Base-by-base conservation (phyloP, 2,329 filamentous ascomycete genomes). In the Fusarium chuoi region DNA sequence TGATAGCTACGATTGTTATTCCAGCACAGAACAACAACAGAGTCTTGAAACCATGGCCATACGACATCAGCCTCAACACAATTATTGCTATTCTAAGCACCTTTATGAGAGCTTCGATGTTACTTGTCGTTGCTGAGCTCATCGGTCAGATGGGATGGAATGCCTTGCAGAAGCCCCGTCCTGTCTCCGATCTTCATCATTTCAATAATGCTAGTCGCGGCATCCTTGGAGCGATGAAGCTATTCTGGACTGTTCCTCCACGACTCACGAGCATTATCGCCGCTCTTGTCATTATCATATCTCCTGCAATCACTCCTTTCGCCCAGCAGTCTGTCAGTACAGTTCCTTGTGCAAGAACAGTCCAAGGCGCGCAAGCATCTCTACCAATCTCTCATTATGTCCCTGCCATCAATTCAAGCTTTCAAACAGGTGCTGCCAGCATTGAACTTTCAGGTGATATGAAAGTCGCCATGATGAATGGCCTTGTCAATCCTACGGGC, bases 51-150 rank as follows among this genome's bases (percentile, higher is more conserved):
- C 30, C n/a, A 49, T 66, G 62, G 64, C 64, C 62, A 2, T 66
- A 66, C 44, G 62, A 66, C 4, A 66, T 66, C n/a, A 66, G 30
- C 2, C 62, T 66, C 13, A 66, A 66, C 33, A 66, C 64, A 18
- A 44, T 59, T 1, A 44, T 66, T 6, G 61, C 64, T 9, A 66
- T 66, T 3, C 49, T 66, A 4, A 66, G 64, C 62, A 66, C 64
- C 0, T 66, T 66, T 3, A 66, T 66, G 64, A 12, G 64, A 38
- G 64, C 64, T 3, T 24, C 64, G 1, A 65, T 66, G 64, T 20
- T 66, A 5, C 26, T 66, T 3, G 64, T 66, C 7, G 26, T 66
- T 13, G 64, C 64, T 35, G 64, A 66, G 4, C 41, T 66, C 6
- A 24, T 66, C 4, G 49, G 64, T 0, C 64, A 66, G 38, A 66